These are phyloP conservation scores for Marasmius sp. DNA, from an alignment of 1,284 basidiomycete genomes.

Conservation along the genomic window DNA sequence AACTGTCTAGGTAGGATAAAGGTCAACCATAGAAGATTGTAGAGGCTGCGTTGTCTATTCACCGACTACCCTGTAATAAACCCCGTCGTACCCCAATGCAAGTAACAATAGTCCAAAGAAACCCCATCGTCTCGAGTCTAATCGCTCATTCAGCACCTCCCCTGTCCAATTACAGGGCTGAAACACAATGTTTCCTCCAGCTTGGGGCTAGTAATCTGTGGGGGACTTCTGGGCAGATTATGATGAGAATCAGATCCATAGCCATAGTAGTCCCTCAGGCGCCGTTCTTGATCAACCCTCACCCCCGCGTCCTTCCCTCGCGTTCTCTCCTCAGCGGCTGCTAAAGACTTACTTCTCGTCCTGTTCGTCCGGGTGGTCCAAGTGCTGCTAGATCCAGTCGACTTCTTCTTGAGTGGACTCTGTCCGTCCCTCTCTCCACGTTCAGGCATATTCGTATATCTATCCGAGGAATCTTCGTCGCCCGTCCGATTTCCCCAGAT, in stretches of 20 bases:
- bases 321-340: neutral
- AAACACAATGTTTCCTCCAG: constrained; percentile 13
- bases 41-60: too few relatives aligned
- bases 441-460: constrained; percentile 7
- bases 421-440: neutral
- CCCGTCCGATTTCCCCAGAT: neutral
- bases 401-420: constrained; percentile 6
- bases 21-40: too few relatives aligned
- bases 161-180: constrained; percentile 2
- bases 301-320: neutral
- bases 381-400: neutral
- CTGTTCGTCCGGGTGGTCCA: neutral
- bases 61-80: too few relatives aligned
- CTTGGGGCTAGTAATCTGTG: constrained; percentile 9
- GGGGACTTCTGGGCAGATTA: constrained; percentile 12
- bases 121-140: too few relatives aligned
- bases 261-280: constrained; percentile 1
- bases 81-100: too few relatives aligned
- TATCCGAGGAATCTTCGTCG: neutral
- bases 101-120: too few relatives aligned
- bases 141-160: constrained; percentile 6
- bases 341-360: neutral
- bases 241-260: neutral
- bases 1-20: too few relatives aligned
- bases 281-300: neutral